Percentiles rank a stretch among this genome's conserved stretches.
Evolutionary conservation across 208 protist species (phyloP).

Genomic region (Novymonas esmeraldas): DNA sequence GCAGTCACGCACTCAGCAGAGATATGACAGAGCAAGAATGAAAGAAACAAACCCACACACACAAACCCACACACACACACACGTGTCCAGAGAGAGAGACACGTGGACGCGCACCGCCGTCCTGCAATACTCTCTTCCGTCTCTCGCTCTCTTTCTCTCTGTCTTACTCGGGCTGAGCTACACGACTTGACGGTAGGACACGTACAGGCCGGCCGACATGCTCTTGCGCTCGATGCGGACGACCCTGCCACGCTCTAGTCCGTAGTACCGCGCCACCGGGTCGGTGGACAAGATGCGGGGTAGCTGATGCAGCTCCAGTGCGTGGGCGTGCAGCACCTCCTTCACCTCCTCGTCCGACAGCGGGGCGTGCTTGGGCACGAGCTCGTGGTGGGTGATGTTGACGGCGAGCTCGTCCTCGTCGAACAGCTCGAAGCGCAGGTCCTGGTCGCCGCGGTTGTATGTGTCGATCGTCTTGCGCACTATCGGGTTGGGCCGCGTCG

Average conservation of each 20-base stretch:
- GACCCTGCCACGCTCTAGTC: conserved; percentile 91
- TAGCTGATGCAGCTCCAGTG: conserved; percentile 95
- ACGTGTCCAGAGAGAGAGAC: too few relatives aligned
- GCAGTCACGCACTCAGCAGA: too few relatives aligned
- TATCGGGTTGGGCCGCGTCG: conserved; percentile 66
- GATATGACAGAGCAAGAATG: too few relatives aligned
- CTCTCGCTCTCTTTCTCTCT: too few relatives aligned
- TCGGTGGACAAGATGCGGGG: conserved; percentile 95
- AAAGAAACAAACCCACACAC: too few relatives aligned
- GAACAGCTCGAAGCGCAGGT: conserved; percentile 93
- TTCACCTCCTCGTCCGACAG: conserved; percentile 88
- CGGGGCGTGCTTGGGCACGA: conserved; percentile 96
- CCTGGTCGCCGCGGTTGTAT: conserved; percentile 64
- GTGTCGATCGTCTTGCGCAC: conserved; percentile 73
- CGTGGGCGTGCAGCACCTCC: conserved; percentile 90
- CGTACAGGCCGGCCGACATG: conserved; percentile 97
- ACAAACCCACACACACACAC: too few relatives aligned
- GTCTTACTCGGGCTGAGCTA: too few relatives aligned
- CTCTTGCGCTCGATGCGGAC: conserved; percentile 97
- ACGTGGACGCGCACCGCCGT: too few relatives aligned
- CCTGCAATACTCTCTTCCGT: too few relatives aligned
- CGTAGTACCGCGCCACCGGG: conserved; percentile 97
- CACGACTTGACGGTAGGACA: conserved; percentile 98
- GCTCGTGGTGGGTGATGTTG: conserved; percentile 98
- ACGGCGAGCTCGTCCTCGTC: conserved; percentile 95